Evolutionary conservation across 2,329 filamentous ascomycete species (phyloP).

Genomic region (Verticillium zaregamsianum): DNA sequence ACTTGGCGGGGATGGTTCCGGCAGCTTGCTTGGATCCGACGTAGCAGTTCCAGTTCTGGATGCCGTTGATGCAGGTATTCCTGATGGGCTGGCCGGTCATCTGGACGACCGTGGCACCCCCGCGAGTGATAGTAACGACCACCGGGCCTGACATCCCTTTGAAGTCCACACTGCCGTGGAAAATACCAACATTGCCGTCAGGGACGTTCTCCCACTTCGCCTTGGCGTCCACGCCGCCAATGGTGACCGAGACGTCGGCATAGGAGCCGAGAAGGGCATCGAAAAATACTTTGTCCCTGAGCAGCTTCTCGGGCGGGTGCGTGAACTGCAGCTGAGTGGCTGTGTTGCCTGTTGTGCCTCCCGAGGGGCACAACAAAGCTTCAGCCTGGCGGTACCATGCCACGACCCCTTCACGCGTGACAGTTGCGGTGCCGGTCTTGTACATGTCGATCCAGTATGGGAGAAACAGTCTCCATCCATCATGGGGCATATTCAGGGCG

Average conservation of each 20-base stretch:
- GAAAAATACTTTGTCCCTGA: conserved; percentile 15
- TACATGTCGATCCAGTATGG: conserved; percentile 30
- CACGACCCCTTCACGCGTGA: conserved; percentile 19
- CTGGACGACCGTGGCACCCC: conserved; percentile 1
- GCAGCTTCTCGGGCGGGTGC: conserved; percentile 13
- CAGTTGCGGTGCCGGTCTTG: conserved; percentile 21
- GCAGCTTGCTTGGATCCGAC: conserved; percentile 2
- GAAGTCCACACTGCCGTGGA: conserved; percentile 22
- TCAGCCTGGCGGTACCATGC: conserved; percentile 21
- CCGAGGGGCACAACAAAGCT: conserved; percentile 14
- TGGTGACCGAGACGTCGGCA: conserved; percentile 20
- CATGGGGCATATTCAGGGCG: conserved; percentile 43
- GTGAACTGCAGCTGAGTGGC: conserved; percentile 19
- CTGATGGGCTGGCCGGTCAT: conserved; percentile 9
- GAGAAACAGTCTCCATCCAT: conserved; percentile 43
- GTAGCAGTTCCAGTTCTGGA: conserved; percentile 15
- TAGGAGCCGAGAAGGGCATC: conserved; percentile 21
- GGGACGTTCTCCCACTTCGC: conserved; percentile 19
- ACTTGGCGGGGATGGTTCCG: not conserved
- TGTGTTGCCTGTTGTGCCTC: conserved; percentile 23
- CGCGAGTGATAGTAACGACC: conserved; percentile 12
- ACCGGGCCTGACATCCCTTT: conserved; percentile 18
- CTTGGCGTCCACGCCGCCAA: conserved; percentile 17
- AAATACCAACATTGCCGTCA: conserved; percentile 21
- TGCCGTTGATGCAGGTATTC: conserved; percentile 3